Base-by-base conservation (phyloP, 2,329 filamentous ascomycete species). In the Trichoderma polysporum region DNA sequence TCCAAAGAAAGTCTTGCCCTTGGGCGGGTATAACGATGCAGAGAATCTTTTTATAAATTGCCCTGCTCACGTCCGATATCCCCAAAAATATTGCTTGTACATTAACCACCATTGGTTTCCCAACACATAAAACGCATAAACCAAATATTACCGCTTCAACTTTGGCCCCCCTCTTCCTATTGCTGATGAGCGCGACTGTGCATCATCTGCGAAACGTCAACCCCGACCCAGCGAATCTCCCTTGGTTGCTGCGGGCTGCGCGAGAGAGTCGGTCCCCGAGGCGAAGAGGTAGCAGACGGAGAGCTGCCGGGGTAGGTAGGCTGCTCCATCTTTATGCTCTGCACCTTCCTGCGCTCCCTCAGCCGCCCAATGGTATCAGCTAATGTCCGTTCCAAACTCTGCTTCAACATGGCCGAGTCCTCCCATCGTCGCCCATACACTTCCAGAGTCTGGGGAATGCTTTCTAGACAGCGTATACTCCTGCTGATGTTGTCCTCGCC, bases 401-500 rank as follows among this genome's bases (percentile, higher is more conserved):
- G 77, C 68, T 82, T 80, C n/a, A 89, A 79, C 67, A 82, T 80
- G 37, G 82, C 77, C 2, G 86, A 84, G 68, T 88, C 82, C 3
- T 83, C 82, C 88, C 88, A 90, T 2, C 86, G 80, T 69, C 86
- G 81, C 37, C 86, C 86, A 67, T 85, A 89, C n/a, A 80, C 82
- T 15, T 78, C 80, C 19, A 90, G 76, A 1, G 84, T 86, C 68
- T 85, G 80, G 3, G 81, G 79, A 8, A 87, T 84, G 49, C 81
- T 81, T 62, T 85, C 82, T 1, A 90, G 76, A 64, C 86, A 87
- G 31, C 80, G 78, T 15, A 89, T 71, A 68, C 86, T 88, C 33
- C 86, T 80, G 19, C 85, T 82, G 9, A 88, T 72, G 68, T 87
- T 87, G 66, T 86, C 82, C 5, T 81, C 77, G 3, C 77, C 76